Evolutionary conservation across 2,329 filamentous ascomycete species (phyloP).

Genomic region (Ambrosiella xylebori): DNA sequence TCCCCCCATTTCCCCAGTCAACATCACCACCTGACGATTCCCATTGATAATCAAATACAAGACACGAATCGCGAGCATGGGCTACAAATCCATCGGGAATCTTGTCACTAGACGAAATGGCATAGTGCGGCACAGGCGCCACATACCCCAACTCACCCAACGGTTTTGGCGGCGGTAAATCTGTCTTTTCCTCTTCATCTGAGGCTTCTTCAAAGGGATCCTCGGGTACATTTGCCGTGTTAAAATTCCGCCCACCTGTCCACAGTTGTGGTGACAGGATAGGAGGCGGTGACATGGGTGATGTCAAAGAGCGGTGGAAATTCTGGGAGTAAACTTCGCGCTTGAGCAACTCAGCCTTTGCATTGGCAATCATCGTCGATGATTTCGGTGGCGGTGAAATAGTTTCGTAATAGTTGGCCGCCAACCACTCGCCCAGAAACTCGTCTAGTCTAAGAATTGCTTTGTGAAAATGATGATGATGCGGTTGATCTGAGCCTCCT

Average conservation of each 20-base stretch:
- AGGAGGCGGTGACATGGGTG: constrained; percentile 4
- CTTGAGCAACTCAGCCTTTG: constrained; percentile 72
- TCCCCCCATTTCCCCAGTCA: constrained; percentile 74
- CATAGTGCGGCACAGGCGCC: constrained; percentile 65
- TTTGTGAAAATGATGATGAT: constrained; percentile 28
- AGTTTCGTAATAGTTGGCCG: constrained; percentile 79
- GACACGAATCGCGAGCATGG: constrained; percentile 75
- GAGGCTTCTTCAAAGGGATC: constrained; percentile 11
- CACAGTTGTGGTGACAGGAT: constrained; percentile 9
- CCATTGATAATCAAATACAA: constrained; percentile 86
- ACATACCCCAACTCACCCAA: constrained; percentile 33
- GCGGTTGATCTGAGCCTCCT: not conserved
- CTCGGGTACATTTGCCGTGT: constrained; percentile 6
- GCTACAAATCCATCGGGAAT: constrained; percentile 81
- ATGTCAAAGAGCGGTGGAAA: constrained; percentile 16
- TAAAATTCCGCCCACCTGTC: constrained; percentile 6
- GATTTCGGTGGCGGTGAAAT: constrained; percentile 81
- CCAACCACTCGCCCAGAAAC: constrained; percentile 90
- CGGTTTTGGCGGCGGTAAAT: constrained; percentile 17
- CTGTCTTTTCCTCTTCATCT: constrained; percentile 1
- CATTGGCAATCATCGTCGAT: constrained; percentile 69
- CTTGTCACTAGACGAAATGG: constrained; percentile 58
- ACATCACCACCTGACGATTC: constrained; percentile 69
- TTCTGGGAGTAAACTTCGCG: constrained; percentile 49
- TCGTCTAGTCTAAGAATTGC: constrained; percentile 67